Evolutionary conservation across 306 rosid species (phyloP), one percentile per base, ranked within the genome.

Genomic region (Sphenostylis stenocarpa): DNA sequence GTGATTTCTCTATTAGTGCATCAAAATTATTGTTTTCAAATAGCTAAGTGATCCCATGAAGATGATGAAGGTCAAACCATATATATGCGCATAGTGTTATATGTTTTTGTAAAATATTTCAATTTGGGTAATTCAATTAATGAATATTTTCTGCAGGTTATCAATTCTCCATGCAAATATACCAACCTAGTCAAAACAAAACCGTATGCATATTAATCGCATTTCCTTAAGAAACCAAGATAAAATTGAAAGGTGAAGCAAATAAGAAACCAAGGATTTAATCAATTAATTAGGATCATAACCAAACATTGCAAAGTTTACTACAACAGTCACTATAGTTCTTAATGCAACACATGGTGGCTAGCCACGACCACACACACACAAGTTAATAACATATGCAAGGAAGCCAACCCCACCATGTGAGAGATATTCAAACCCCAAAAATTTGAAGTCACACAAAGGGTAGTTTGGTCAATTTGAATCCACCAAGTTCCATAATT

Each of bases 381-480:
- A 17, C 68, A 78, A 84, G 75, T 75, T 33, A 69, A 41, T 28
- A 43, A 34, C 28, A 60, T 65, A 15, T 39, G 28, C 19, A 84
- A 68, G 84, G 34, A 85, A 81, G 57, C 75, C 77, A 79, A 73
- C 71, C 62, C 71, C 72, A 81, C 81, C 85, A 78, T 83, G 58
- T 58, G 82, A 68, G 1, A 41, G 4, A 41, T 43, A 48, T 38
- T 63, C 73, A 75, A 67, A 62, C 63, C 62, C 71, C 74, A 70
- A 69, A 69, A 48, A 56, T 61, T 38, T 38, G 38, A 67, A 81
- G 4, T 44, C 63, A 73, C 80, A 21, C 57, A n/a, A 4, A 81
- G 96, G 93, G 67, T 77, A 84, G 0, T 73, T 64, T 81, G 21
- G 91, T 87, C 82, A 85, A 72, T 87, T 31, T 39, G 3, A 69